These are phyloP conservation scores for Globisporangium emineosum DNA, from an alignment of 352 stramenopile genomes.

Conservation along the genomic window DNA sequence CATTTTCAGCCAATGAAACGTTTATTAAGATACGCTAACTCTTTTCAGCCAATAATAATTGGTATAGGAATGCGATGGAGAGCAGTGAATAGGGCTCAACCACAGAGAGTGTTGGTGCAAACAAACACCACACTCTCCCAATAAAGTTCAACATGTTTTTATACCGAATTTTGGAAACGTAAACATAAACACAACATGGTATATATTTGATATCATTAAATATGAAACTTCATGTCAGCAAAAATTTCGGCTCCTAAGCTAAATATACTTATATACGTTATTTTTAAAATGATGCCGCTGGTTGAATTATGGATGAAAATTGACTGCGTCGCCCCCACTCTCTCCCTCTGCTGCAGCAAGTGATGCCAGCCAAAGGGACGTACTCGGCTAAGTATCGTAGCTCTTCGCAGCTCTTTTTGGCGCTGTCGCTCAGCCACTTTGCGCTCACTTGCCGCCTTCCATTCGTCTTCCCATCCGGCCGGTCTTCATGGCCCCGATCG, in stretches of 20 bases:
- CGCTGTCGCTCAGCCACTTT: not conserved
- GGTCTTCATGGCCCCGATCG: constrained; percentile 39
- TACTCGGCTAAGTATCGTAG: constrained; percentile 7
- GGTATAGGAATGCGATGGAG: constrained; percentile 5
- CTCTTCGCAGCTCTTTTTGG: constrained; percentile 2
- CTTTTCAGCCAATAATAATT: not conserved
- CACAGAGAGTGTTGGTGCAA: constrained; percentile 5
- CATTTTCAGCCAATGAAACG: not conserved
- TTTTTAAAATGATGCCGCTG: no score
- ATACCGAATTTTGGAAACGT: not conserved
- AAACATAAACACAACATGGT: not conserved
- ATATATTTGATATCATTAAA: not conserved
- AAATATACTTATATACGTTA: not conserved
- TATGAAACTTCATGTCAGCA: not conserved
- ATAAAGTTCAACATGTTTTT: not conserved
- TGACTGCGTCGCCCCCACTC: not conserved
- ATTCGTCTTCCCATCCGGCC: constrained; percentile 8
- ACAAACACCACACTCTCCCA: not conserved
- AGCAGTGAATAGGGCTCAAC: not conserved
- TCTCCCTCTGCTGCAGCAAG: not conserved
- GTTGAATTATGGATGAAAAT: not conserved
- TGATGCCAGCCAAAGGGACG: not conserved
- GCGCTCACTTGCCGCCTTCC: constrained; percentile 15
- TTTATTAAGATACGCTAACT: no score
- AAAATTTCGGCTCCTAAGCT: no score